phyloP scores from a whole-genome alignment of 768 basidiomycete species.

The Lenzites betulinus region DNA sequence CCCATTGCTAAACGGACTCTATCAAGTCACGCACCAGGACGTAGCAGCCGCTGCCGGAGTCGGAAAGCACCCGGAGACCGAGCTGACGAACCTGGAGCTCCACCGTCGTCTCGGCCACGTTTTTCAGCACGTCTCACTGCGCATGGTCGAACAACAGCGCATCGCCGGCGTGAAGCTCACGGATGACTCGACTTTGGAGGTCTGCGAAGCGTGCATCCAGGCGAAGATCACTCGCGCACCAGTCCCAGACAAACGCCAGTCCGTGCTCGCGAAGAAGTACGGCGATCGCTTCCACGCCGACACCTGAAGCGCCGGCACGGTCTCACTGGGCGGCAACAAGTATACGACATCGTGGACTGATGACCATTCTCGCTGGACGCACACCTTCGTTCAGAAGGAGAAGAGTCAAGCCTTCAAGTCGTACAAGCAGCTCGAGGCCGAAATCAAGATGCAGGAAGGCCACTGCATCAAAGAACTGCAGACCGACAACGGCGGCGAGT shows the following conservation, averaged over 20 bases:
- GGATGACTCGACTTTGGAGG: not conserved
- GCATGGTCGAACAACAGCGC: constrained; percentile 31
- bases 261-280: constrained; percentile 24
- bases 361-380: constrained; percentile 25
- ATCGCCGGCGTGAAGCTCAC: constrained; percentile 35
- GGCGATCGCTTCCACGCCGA: constrained; percentile 43
- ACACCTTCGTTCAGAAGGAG: constrained; percentile 32
- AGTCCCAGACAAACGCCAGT: constrained; percentile 7
- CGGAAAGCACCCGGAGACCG: not conserved
- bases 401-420: constrained; percentile 35
- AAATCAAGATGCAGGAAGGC: constrained; percentile 35
- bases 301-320: constrained; percentile 44
- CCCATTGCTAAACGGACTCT: constrained; percentile 24
- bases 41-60: not conserved
- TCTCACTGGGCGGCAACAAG: constrained; percentile 23
- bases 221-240: constrained; percentile 18
- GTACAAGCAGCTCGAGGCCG: constrained; percentile 38
- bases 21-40: constrained; percentile 6
- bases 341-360: constrained; percentile 36
- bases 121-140: constrained; percentile 19
- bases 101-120: not conserved
- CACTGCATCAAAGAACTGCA: constrained; percentile 36
- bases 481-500: constrained; percentile 43
- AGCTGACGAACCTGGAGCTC: not conserved
- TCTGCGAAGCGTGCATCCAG: constrained; percentile 47